phyloP scores from a whole-genome alignment of 495 filamentous ascomycete genomes.

The Astrothelium macrocarpum region DNA sequence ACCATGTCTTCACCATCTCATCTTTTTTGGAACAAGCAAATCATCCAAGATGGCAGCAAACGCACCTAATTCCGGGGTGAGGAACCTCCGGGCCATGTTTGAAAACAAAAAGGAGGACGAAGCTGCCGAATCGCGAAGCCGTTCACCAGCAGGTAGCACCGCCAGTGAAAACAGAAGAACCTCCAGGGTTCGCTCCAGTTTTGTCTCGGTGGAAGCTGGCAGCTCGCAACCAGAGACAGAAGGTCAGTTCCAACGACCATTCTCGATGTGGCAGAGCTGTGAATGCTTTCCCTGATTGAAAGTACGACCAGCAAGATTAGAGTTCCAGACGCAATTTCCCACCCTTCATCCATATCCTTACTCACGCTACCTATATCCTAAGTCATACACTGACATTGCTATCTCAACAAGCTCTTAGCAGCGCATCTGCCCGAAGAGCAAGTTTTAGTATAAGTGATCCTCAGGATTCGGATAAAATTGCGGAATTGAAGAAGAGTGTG shows the following conservation, averaged over 20 bases:
- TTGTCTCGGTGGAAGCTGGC: constrained; percentile 66
- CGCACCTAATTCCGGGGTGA: constrained; percentile 44
- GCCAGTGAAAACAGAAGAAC: constrained; percentile 36
- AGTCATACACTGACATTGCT: constrained; percentile 4
- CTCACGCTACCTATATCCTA: neutral
- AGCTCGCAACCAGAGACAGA: constrained; percentile 28
- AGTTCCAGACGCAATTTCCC: constrained; percentile 8
- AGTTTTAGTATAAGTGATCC: constrained; percentile 26
- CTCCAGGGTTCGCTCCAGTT: constrained; percentile 73
- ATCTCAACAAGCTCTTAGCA: constrained; percentile 1
- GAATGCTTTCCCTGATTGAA: constrained; percentile 3
- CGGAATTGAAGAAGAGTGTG: constrained; percentile 26
- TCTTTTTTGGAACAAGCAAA: neutral
- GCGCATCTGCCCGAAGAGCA: constrained; percentile 12
- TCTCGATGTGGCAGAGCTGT: neutral
- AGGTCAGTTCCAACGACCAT: neutral
- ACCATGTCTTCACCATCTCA: neutral
- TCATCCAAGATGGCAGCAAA: constrained; percentile 37
- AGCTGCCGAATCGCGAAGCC: constrained; percentile 55
- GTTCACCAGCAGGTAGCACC: constrained; percentile 51
- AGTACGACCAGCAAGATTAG: constrained; percentile 6
- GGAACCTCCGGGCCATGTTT: constrained; percentile 80
- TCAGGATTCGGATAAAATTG: constrained; percentile 11
- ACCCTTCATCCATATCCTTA: neutral
- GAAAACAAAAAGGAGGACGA: constrained; percentile 52